Conservation (phyloP, 106 monocot genomes). For the Platanthera guangdongensis region DNA sequence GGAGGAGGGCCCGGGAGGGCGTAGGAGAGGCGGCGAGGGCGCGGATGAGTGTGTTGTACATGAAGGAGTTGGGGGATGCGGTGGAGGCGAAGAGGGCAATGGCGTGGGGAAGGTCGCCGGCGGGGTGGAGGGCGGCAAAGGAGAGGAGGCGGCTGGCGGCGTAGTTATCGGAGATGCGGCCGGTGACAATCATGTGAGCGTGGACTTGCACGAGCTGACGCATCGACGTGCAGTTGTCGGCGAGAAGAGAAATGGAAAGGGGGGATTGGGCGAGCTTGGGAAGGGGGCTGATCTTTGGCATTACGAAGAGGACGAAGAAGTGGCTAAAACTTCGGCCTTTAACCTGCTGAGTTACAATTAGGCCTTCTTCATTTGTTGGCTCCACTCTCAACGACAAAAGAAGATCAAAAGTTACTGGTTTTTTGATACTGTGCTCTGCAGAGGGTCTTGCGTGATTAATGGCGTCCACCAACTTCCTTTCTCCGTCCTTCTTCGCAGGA, state of each 20-base stretch:
- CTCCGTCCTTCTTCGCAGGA: too few relatives aligned
- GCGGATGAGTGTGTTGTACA: slow-evolving; percentile 77
- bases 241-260: slow-evolving; percentile 50
- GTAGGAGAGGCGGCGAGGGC: slow-evolving; percentile 32
- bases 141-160: slow-evolving; percentile 55
- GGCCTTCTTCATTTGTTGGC: too few relatives aligned
- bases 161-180: slow-evolving; percentile 67
- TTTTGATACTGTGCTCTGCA: too few relatives aligned
- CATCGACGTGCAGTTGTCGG: slow-evolving; percentile 54
- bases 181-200: slow-evolving; percentile 70
- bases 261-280: not conserved
- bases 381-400: too few relatives aligned
- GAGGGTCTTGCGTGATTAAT: too few relatives aligned
- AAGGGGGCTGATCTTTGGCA: not conserved
- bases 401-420: too few relatives aligned
- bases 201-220: slow-evolving; percentile 51
- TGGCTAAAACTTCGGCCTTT: too few relatives aligned
- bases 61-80: slow-evolving; percentile 64
- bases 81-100: slow-evolving; percentile 39
- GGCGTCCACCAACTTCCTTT: too few relatives aligned
- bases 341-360: too few relatives aligned
- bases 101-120: slow-evolving; percentile 36
- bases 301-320: not conserved
- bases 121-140: slow-evolving; percentile 36
- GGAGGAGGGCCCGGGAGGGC: slow-evolving; percentile 31